A percentile compares a stretch with the other conserved stretches of the same genome.
phyloP scores from a whole-genome alignment of 2,329 filamentous ascomycete genomes.

The Fusarium redolens region DNA sequence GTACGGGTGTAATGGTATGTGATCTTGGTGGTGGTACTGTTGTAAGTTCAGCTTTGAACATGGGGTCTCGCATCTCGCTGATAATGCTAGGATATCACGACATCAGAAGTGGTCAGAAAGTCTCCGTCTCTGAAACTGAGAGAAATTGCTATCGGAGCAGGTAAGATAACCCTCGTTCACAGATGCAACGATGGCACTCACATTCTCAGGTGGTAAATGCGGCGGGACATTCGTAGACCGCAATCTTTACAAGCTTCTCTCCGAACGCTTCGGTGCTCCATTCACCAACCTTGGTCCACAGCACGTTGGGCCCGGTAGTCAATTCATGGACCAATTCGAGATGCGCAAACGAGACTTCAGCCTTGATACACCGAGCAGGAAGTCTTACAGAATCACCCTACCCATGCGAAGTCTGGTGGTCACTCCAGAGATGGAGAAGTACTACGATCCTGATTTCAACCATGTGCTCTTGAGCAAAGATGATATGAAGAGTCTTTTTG shows the following conservation, averaged over 20 bases:
- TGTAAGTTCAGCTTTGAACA: not conserved
- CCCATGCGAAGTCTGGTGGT: not conserved
- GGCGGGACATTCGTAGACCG: not conserved
- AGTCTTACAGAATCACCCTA: not conserved
- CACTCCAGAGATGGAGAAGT: not conserved
- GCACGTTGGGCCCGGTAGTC: not conserved
- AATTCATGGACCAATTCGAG: not conserved
- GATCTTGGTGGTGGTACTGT: not conserved
- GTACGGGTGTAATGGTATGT: not conserved
- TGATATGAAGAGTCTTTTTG: not conserved
- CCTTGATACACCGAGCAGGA: not conserved
- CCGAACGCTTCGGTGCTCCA: not conserved
- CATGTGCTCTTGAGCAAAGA: not conserved
- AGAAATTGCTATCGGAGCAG: not conserved
- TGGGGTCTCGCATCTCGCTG: rapidly evolving
- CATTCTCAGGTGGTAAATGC: not conserved
- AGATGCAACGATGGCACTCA: rapidly evolving
- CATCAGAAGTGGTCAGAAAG: not conserved
- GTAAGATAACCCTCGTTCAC: rapidly evolving
- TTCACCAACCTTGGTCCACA: not conserved
- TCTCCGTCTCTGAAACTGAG: not conserved
- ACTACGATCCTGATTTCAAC: not conserved
- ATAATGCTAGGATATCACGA: not conserved
- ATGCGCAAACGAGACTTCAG: not conserved
- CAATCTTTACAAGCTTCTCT: not conserved